Evolutionary conservation across 306 rosid species (phyloP), one percentile per base, ranked within the genome.

Genomic region (Inga leiocalycina): DNA sequence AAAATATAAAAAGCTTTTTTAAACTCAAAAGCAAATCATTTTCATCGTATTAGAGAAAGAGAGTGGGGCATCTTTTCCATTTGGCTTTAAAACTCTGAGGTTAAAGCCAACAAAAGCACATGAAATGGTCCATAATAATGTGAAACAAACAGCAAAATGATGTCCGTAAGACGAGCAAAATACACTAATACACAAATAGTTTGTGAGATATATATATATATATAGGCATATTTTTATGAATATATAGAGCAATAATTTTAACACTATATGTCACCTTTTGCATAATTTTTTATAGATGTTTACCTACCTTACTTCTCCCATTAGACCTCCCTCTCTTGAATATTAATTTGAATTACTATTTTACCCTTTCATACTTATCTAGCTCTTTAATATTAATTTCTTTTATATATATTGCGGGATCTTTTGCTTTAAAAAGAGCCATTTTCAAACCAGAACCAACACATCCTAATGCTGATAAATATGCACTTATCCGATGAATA

Each of bases 91-190:
- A 81, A 5, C 65, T 49, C 3, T 14, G 27, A 49, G 81, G 73
- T 76, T 32, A 37, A 56, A 65, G 83, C 70, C 88, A 81, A 81
- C 74, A 73, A 77, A 77, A 76, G 37, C 84, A 84, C 66, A 81
- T 17, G 59, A 54, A 8, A 24, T 15, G n/a, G 75, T 20, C 39
- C 41, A 71, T 61, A 85, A 43, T 34, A 85, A 43, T 34, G 15
- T 52, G 73, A 27, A 66, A 85, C 74, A 81, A 81, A 75, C 76
- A 41, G 80, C 74, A 81, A 85, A 77, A 32, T 41, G 65, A 59
- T 76, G 61, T 57, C 79, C 82, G 75, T 34, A 77, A 76, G 66
- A 59, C 79, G 62, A 78, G 67, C 46, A 72, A 81, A 81, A 81
- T 77, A 44, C 45, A 20, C 64, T 57, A 27, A 27, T 27, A 27